These are phyloP conservation scores for Scalesia atractyloides DNA, from an alignment of 129 eudicot genomes.

Conservation along the genomic window DNA sequence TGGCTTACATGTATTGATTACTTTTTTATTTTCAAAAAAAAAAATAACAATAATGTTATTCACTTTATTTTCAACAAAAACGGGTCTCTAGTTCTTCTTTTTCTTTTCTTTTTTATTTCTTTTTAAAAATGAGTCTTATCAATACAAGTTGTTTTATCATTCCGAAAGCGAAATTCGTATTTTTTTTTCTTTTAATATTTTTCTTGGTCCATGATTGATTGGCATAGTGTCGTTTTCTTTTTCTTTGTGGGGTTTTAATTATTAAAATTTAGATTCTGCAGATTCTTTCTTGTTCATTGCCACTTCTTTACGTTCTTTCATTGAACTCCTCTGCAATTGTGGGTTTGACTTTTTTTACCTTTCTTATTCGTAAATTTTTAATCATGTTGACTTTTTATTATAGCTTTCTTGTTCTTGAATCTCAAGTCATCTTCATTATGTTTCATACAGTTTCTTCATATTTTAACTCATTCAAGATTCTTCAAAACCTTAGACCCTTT, in stretches of 20 bases:
- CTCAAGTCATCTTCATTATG: neutral
- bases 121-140: neutral
- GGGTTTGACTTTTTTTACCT: neutral
- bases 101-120: neutral
- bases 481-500: neutral
- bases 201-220: conserved; percentile 1
- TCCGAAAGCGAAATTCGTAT: neutral
- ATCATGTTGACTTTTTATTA: neutral
- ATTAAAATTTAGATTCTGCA: neutral
- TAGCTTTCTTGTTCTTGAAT: neutral
- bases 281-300: neutral
- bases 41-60: neutral
- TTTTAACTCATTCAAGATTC: neutral
- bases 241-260: neutral
- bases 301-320: neutral
- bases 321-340: neutral
- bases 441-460: neutral
- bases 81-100: no score
- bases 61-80: neutral
- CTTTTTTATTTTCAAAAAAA: neutral
- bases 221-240: neutral
- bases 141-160: neutral
- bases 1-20: neutral
- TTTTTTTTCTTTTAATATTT: neutral
- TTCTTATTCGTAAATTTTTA: neutral